A percentile compares a stretch with the other conserved stretches of the same genome.
Evolutionary conservation across 805 yeast genomes (phyloP).

Genomic region (Candida ascalaphidarum): DNA sequence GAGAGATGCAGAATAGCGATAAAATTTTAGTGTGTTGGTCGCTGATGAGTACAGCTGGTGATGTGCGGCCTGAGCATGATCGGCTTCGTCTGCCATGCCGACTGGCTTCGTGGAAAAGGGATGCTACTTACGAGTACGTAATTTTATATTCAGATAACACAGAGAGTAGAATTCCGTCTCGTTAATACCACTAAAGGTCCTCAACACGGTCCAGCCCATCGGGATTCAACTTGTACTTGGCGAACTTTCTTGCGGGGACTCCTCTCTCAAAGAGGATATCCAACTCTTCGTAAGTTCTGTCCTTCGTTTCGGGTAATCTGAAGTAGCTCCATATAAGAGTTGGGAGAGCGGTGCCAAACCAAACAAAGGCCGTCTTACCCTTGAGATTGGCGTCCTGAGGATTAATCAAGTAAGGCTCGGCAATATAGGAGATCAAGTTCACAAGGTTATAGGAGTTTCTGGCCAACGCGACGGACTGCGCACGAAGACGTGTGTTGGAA

Average conservation of each 20-base stretch:
- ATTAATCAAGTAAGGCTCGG: constrained; percentile 5
- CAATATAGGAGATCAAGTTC: constrained; percentile 4
- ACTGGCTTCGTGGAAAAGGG: too few relatives aligned
- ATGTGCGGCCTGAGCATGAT: too few relatives aligned
- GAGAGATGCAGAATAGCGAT: too few relatives aligned
- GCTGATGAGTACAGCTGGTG: too few relatives aligned
- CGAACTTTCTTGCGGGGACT: constrained; percentile 3
- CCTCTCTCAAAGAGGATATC: constrained; percentile 4
- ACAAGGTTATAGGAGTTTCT: constrained; percentile 5
- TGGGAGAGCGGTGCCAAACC: constrained; percentile 9
- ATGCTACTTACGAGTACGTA: too few relatives aligned
- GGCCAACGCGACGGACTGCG: constrained; percentile 5
- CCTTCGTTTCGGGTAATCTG: constrained; percentile 4
- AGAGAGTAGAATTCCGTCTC: too few relatives aligned
- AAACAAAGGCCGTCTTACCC: constrained; percentile 5
- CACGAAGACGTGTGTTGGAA: constrained; percentile 5
- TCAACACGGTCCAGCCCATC: too few relatives aligned
- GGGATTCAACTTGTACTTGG: too few relatives aligned
- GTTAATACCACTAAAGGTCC: too few relatives aligned
- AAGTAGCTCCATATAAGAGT: constrained; percentile 21
- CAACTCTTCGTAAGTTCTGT: constrained; percentile 5
- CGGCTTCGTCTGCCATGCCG: too few relatives aligned
- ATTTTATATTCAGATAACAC: too few relatives aligned
- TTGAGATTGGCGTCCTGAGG: constrained; percentile 6
- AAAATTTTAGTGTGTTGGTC: too few relatives aligned